phyloP scores from a whole-genome alignment of 2,329 filamentous ascomycete genomes.

The Fusarium protoensiforme region DNA sequence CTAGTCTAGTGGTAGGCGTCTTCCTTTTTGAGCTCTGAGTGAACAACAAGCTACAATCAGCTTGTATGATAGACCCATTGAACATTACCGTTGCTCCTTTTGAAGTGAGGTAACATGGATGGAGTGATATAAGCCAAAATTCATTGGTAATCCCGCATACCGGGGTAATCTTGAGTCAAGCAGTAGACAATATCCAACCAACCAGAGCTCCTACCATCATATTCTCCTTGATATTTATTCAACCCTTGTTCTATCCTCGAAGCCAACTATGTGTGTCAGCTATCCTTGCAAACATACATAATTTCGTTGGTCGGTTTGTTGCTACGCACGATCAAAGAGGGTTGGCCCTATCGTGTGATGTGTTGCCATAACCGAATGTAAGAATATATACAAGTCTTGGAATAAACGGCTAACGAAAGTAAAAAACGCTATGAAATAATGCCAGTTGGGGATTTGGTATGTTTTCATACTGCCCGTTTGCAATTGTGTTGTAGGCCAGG shows the following conservation, averaged over 20 bases:
- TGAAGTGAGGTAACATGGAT: neutral
- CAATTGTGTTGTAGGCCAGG: neutral
- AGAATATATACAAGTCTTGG: neutral
- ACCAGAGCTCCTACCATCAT: neutral
- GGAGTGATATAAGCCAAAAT: neutral
- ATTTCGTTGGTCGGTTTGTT: neutral
- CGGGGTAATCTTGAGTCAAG: neutral
- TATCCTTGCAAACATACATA: neutral
- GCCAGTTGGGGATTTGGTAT: neutral
- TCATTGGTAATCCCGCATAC: neutral
- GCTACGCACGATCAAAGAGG: neutral
- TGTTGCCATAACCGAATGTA: neutral
- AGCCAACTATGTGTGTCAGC: neutral
- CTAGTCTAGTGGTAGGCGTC: neutral
- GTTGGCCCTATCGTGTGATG: neutral
- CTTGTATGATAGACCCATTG: neutral
- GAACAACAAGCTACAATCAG: neutral
- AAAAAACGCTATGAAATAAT: neutral
- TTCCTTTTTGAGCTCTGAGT: neutral
- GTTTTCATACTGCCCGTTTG: neutral
- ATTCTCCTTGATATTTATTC: neutral
- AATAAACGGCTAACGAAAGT: neutral
- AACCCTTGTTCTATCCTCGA: neutral
- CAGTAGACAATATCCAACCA: neutral
- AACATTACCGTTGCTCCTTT: neutral